These are phyloP conservation scores for Venturiaceae sp. DNA, from an alignment of 2,329 filamentous ascomycete genomes.

Conservation along the genomic window DNA sequence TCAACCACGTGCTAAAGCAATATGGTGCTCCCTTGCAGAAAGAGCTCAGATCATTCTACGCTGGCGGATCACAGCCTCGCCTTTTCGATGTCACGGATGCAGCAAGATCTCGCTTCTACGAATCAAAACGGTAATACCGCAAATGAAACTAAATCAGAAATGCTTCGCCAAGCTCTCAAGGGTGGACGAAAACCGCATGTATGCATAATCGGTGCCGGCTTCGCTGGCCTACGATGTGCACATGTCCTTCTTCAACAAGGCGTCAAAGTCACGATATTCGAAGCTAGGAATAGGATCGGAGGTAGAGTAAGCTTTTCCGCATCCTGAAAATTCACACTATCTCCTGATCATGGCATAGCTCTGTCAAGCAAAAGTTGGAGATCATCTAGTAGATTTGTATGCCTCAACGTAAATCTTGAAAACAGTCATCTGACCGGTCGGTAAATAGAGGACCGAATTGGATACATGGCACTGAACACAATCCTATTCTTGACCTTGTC, in stretches of 20 bases:
- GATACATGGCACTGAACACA: constrained; percentile 65
- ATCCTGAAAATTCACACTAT: constrained; percentile 33
- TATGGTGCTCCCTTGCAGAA: background rate
- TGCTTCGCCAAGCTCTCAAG: background rate
- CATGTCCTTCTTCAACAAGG: constrained; percentile 56
- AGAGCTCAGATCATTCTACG: background rate
- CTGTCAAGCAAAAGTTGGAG: constrained; percentile 36
- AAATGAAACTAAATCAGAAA: background rate
- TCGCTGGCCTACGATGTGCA: constrained; percentile 62
- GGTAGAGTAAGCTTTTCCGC: constrained; percentile 43
- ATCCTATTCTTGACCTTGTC: constrained; percentile 60
- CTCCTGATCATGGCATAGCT: constrained; percentile 25
- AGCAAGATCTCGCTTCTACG: constrained; percentile 3
- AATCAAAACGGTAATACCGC: background rate
- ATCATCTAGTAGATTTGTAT: constrained; percentile 48
- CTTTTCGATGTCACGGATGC: constrained; percentile 2
- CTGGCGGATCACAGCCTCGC: background rate
- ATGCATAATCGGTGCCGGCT: constrained; percentile 60
- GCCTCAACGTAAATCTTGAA: constrained; percentile 17
- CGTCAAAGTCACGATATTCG: constrained; percentile 58
- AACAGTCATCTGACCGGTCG: constrained; percentile 3
- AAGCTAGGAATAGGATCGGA: constrained; percentile 57
- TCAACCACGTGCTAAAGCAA: background rate
- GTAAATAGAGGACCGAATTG: constrained; percentile 59
- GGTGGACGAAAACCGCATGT: constrained; percentile 35